These are phyloP conservation scores for Trametes polyzona DNA, from an alignment of 1,284 basidiomycete genomes.

Conservation along the genomic window DNA sequence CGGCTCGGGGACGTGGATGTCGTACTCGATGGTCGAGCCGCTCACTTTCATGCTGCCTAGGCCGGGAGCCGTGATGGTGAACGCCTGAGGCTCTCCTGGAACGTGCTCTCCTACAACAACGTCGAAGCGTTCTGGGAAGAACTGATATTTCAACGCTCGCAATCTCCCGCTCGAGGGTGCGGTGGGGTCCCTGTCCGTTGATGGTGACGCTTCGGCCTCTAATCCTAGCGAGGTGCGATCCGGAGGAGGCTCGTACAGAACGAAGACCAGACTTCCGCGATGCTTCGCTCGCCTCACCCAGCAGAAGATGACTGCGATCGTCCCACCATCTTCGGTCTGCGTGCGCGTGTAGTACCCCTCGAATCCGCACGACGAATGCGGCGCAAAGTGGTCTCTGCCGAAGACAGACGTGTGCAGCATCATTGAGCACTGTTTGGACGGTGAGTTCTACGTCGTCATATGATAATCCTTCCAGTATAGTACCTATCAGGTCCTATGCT, in stretches of 20 bases:
- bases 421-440: too few relatives aligned
- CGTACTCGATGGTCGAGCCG: conserved; percentile 21
- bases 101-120: conserved; percentile 1
- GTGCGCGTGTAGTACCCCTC: conserved; percentile 34
- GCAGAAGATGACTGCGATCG: conserved; percentile 34
- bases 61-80: conserved; percentile 24
- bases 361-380: conserved; percentile 28
- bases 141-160: conserved; percentile 30
- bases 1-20: conserved; percentile 19
- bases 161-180: too few relatives aligned
- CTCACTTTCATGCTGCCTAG: conserved; percentile 27
- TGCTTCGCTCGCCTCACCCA: conserved; percentile 28
- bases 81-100: conserved; percentile 11
- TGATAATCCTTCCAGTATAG: too few relatives aligned
- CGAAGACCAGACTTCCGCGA: conserved; percentile 27
- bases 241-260: conserved; percentile 20
- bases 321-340: conserved; percentile 29
- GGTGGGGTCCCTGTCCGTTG: neutral
- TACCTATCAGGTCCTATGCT: too few relatives aligned
- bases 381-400: conserved; percentile 34
- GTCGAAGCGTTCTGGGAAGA: conserved; percentile 27
- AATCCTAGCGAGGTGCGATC: neutral
- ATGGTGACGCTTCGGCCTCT: neutral
- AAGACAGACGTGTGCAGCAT: too few relatives aligned
- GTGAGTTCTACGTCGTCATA: too few relatives aligned